Conservation (phyloP, 768 basidiomycete genomes). For the Mycena metata region DNA sequence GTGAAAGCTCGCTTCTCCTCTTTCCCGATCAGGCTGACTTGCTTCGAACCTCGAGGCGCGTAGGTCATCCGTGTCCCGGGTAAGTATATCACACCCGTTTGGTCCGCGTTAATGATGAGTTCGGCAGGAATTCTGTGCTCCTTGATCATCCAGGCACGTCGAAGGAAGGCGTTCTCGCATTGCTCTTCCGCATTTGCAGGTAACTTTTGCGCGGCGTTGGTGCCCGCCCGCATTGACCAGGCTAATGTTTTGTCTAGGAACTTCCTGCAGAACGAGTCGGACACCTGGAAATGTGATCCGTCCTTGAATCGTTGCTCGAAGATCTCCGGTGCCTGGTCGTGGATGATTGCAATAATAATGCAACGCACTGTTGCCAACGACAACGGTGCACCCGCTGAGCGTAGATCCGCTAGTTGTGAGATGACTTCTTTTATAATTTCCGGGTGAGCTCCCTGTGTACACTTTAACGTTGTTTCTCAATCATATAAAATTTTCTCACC, state of each 20-base stretch:
- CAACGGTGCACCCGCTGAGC: no score
- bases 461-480: slow-evolving; percentile 37
- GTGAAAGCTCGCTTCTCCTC: slow-evolving; percentile 33
- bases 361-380: no score
- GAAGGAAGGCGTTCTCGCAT: slow-evolving; percentile 28
- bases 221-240: no score
- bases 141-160: slow-evolving; percentile 25
- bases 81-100: slow-evolving; percentile 41
- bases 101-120: slow-evolving; percentile 45
- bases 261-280: no score
- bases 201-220: slow-evolving; percentile 48
- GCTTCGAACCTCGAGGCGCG: slow-evolving; percentile 34
- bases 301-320: no score
- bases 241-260: no score
- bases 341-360: no score
- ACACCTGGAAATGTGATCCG: no score
- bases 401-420: no score
- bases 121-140: slow-evolving; percentile 36
- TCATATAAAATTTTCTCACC: slow-evolving; percentile 11
- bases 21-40: slow-evolving; percentile 24
- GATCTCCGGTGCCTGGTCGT: no score
- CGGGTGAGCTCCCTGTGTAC: slow-evolving; percentile 31
- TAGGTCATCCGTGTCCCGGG: slow-evolving; percentile 36
- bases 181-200: slow-evolving; percentile 40
- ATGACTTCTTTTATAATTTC: no score